Base-by-base conservation (phyloP, 2,329 filamentous ascomycete species). In the Lasiodiplodia hormozganensis region DNA sequence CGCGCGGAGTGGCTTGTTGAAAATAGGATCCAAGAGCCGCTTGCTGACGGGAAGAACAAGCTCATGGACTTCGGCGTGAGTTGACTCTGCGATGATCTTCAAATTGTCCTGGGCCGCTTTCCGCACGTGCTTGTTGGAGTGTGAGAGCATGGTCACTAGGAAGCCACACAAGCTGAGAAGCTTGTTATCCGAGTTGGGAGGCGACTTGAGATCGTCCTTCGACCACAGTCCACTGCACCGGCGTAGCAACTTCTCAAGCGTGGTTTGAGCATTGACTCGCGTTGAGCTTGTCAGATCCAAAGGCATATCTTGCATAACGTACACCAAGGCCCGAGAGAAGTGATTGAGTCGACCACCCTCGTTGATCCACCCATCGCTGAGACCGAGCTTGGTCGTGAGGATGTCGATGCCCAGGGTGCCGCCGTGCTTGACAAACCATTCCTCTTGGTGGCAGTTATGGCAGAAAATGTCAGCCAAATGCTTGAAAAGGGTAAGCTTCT, bases 231-330 rank as follows among this genome's bases (percentile, higher is more conserved):
- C 92, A 52, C 92, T 94, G 76, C 94, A 94, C 68, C 90, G 89
- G 69, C 87, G 85, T 40, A 97, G 85, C 36, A 98, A 87, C 52
- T 92, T 86, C 73, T 95, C 90, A 25, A 99, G 84, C 0, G 95
- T 96, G 23, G 90, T 87, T 79, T 96, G 92, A 0, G 96, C 94
- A 69, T 93, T 89, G 40, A 90, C 85, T 43, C 96, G 87, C 2
- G 96, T 97, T 76, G 91, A 94, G 68, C 96, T 94, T 1, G 96
- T 95, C 1, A 99, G 86, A 77, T 99, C 96, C 67, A 92, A 88
- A 0, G 96, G 96, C 87, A 97, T 97, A 77, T 99, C 96, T 81
- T 99, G 99, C 82, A 99, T 93, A 71, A 99, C 94, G 80, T 97
- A 97, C 81, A 97, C 90, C 67, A 99, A 84, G n/a, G 94, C 93